Evolutionary conservation across 352 stramenopile species (phyloP).

Genomic region (Globisporangium polare): DNA sequence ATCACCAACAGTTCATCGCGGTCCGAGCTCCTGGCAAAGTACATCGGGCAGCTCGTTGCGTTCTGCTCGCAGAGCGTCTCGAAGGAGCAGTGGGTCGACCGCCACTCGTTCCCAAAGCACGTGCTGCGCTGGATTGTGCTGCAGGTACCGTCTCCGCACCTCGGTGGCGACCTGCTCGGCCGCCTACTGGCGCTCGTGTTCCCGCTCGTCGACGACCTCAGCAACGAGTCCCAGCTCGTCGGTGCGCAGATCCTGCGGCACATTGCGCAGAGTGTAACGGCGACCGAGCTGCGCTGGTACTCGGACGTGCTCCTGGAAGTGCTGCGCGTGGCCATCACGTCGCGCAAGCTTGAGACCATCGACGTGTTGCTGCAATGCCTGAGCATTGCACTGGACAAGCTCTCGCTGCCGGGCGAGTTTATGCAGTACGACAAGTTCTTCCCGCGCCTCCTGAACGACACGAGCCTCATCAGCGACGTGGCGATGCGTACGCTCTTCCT

Average conservation of each 20-base stretch:
- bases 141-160: conserved; percentile 52
- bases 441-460: conserved; percentile 57
- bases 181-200: conserved; percentile 75
- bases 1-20: conserved; percentile 12
- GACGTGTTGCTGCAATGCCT: conserved; percentile 59
- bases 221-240: conserved; percentile 52
- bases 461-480: conserved; percentile 60
- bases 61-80: conserved; percentile 45
- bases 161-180: conserved; percentile 68
- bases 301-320: conserved; percentile 71
- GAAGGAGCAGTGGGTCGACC: conserved; percentile 66
- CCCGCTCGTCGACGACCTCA: conserved; percentile 73
- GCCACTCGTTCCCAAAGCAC: conserved; percentile 42
- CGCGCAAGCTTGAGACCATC: conserved; percentile 50
- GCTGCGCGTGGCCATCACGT: conserved; percentile 58
- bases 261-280: conserved; percentile 55
- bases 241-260: conserved; percentile 59
- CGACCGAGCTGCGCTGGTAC: conserved; percentile 81
- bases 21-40: conserved; percentile 24
- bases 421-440: conserved; percentile 67
- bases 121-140: conserved; percentile 50
- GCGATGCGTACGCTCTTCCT: conserved; percentile 55
- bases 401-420: conserved; percentile 52
- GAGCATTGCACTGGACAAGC: conserved; percentile 47
- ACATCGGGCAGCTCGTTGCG: conserved; percentile 33